Evolutionary conservation across 192 early-diverging fungal species (phyloP), one percentile per base, ranked within the genome.

Genomic region (Nowakowskiella sp.): DNA sequence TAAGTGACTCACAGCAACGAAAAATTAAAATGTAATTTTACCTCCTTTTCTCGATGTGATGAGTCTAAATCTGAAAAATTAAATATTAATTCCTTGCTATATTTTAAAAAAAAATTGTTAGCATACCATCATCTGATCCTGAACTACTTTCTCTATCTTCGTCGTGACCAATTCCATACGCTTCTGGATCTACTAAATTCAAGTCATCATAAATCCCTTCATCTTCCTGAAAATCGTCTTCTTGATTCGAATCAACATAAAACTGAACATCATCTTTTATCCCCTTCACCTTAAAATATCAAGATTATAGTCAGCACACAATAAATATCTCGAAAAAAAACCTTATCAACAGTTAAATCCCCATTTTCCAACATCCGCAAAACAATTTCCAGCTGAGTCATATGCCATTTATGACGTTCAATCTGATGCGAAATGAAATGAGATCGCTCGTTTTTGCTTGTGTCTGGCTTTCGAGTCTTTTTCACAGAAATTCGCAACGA

Each of bases 281-380:
- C 25, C 49, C 74, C 54, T 77, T 66, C 23, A 91, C 83, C 85
- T 89, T 50, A 9, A 32, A 23, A 6, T 34, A 42, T 21, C 1
- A 62, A 65, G 45, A 64, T 30, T 71, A 58, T 9, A 4, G n/a
- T 6, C 36, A 58, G 23, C 6, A 51, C 29, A 27, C 33, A 42
- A 25, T 9, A 13, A 42, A 8, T 47, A 6, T 21, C 21, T 47
- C 7, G 32, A 7, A 16, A 7, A 31, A 47, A 7, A 42, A 90
- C 88, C 74, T 90, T 73, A 23, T 98, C 93, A 7, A 85, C 72
- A 16, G 80, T 82, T 42, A 96, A 71, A 31, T 90, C 84, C 33
- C 85, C 90, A 67, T 99, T 99, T 57, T 94, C 91, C 31, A 97
- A 64, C 65, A 96, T 70, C 48, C 95, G 88, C 55, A 91, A 73